A percentile compares a stretch with the other conserved stretches of the same genome.
phyloP scores from a whole-genome alignment of 2,329 filamentous ascomycete genomes.

The Neopestalotiopsis sp. region DNA sequence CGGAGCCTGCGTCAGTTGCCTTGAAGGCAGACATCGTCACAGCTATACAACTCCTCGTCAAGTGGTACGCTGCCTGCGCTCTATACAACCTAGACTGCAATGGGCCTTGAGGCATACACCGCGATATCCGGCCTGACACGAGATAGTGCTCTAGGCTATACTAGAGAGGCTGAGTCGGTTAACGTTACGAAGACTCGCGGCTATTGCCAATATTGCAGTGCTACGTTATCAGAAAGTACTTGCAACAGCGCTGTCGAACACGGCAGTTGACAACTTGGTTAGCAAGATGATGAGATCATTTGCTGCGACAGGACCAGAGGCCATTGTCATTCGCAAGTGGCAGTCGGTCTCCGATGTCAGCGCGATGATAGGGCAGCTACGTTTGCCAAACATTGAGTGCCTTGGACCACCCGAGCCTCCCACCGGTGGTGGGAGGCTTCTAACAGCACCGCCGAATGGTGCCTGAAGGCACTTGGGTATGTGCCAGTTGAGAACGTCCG shows the following conservation, averaged over 20 bases:
- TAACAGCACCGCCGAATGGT: background rate
- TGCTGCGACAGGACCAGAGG: background rate
- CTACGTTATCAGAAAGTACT: background rate
- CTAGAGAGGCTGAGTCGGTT: no score
- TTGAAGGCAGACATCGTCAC: no score
- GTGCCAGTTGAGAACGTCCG: background rate
- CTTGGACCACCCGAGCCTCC: no score
- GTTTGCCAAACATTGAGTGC: background rate
- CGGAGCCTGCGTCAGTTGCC: no score
- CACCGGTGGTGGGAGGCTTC: background rate
- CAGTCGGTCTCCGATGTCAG: background rate
- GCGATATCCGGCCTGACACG: no score
- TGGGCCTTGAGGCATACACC: no score
- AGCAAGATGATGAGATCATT: background rate
- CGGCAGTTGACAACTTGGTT: background rate
- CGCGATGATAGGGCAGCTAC: background rate
- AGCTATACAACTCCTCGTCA: no score
- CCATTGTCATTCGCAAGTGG: background rate
- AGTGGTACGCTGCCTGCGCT: no score
- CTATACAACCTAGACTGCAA: no score
- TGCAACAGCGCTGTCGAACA: background rate
- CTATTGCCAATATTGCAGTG: background rate
- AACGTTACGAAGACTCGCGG: no score
- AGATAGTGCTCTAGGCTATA: no score
- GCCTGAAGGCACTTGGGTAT: background rate